These are phyloP conservation scores for Hippophae gyantsensis DNA, from an alignment of 306 rosid genomes.

Conservation along the genomic window DNA sequence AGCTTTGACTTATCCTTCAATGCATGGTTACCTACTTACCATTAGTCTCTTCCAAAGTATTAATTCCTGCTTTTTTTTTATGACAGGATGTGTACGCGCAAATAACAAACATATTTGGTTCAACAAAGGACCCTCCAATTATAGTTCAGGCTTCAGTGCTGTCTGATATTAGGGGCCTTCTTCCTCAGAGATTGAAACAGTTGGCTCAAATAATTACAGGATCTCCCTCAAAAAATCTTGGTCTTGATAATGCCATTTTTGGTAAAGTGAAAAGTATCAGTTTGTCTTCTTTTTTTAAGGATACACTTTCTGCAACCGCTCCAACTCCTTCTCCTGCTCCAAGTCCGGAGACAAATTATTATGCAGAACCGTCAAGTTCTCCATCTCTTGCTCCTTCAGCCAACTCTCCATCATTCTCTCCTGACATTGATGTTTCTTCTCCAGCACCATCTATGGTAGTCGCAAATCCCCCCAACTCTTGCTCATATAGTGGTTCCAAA, in stretches of 20 bases:
- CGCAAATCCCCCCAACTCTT: conserved; percentile 39
- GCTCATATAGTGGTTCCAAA: conserved; percentile 25
- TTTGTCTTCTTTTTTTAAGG: conserved; percentile 52
- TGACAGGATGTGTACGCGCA: conserved; percentile 64
- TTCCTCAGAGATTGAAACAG: conserved; percentile 61
- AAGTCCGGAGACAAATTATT: conserved; percentile 26
- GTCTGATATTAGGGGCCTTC: conserved; percentile 39
- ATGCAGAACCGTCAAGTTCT: conserved; percentile 25
- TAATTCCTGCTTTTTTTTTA: conserved; percentile 2
- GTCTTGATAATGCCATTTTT: conserved; percentile 61
- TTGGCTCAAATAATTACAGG: conserved; percentile 50
- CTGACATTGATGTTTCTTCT: conserved; percentile 28
- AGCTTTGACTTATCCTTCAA: not conserved
- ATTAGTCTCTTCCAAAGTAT: not conserved
- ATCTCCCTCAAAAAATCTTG: conserved; percentile 56
- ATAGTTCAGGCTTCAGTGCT: conserved; percentile 62
- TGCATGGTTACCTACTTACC: not conserved
- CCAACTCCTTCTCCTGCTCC: conserved; percentile 74
- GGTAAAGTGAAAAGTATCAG: conserved; percentile 68
- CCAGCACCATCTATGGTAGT: conserved; percentile 42
- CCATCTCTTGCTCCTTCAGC: conserved; percentile 33
- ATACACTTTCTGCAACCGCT: conserved; percentile 31
- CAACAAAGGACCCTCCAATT: conserved; percentile 45
- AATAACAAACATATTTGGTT: conserved; percentile 59
- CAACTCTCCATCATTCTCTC: conserved; percentile 27